Base-by-base conservation (phyloP, 2,329 filamentous ascomycete genomes). In the Xylogone sp. region DNA sequence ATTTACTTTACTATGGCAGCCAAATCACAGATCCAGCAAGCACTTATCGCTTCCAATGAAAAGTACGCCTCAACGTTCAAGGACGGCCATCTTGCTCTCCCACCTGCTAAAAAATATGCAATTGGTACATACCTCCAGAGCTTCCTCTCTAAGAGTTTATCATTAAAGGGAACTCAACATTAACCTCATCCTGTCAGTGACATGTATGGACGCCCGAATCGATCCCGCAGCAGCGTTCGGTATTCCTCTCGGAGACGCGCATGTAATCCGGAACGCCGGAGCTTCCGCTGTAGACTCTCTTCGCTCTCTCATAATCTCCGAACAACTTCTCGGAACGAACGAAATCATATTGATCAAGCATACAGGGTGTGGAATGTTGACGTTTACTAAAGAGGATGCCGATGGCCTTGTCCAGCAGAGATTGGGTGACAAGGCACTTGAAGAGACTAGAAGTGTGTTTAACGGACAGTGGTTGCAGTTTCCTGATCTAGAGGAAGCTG, bases 131-230 rank as follows among this genome's bases (percentile, higher is more conserved):
- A 21, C 22, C 34, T 34, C 48, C 43, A 22, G 46, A 6, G 47
- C 19, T 4, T 58, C 68, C 22, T 42, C 43, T 51, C 52, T 43
- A 46, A 24, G 10, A 6, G 10, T 27, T 6, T 27, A 27, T 27
- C 6, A 27, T 10, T 10, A 27, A 27, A 27, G 24, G n/a, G n/a
- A n/a, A n/a, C n/a, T n/a, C 24, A 44, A 5, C 19, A 2, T 43
- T 29, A 12, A 39, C 34, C n/a, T 16, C 13, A 18, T 7, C n/a
- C 34, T 18, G 4, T 19, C 22, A 79, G 77, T 93, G 43, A 88
- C 87, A 0, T 94, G 89, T 69, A 94, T 94, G 88, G 88, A 94
- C 63, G 86, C 89, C 4, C 82, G 88, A 48, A 73, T 84, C 59
- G 78, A 93, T 60, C 83, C 88, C 0, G 77, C 82, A 2, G 72